Conservation (phyloP, 2,329 filamentous ascomycete species). For the Ceratocystis diversiconidia region DNA sequence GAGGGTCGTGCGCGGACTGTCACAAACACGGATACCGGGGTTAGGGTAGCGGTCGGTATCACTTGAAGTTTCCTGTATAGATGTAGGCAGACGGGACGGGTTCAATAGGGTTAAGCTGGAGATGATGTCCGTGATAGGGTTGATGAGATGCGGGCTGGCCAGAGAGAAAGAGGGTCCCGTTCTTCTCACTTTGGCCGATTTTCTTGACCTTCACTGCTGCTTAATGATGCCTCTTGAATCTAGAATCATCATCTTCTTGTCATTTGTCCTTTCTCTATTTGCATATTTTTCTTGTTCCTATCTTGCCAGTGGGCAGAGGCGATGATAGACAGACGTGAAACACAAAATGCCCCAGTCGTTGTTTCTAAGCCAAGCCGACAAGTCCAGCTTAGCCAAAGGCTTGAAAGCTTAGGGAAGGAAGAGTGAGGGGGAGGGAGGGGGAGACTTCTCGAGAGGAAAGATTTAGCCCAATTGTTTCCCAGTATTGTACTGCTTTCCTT, state of each 20-base stretch:
- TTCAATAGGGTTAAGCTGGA: too few relatives aligned
- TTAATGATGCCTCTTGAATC: too few relatives aligned
- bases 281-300: neutral
- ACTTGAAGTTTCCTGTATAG: neutral
- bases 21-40: neutral
- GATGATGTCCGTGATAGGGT: too few relatives aligned
- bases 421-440: too few relatives aligned
- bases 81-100: neutral
- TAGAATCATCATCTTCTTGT: too few relatives aligned
- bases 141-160: neutral
- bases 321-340: slow-evolving; percentile 1
- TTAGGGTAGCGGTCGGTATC: neutral
- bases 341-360: neutral
- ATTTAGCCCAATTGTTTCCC: too few relatives aligned
- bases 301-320: neutral
- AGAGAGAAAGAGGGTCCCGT: too few relatives aligned
- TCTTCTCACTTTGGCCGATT: too few relatives aligned
- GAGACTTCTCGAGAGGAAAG: too few relatives aligned
- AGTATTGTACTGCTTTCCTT: too few relatives aligned
- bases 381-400: neutral
- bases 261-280: neutral
- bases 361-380: neutral
- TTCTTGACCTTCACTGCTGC: too few relatives aligned
- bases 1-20: slow-evolving; percentile 1
- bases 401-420: neutral